Evolutionary conservation across 805 yeast species (phyloP), one percentile per base, ranked within the genome.

Genomic region (Saccharomycopsis schoenii): DNA sequence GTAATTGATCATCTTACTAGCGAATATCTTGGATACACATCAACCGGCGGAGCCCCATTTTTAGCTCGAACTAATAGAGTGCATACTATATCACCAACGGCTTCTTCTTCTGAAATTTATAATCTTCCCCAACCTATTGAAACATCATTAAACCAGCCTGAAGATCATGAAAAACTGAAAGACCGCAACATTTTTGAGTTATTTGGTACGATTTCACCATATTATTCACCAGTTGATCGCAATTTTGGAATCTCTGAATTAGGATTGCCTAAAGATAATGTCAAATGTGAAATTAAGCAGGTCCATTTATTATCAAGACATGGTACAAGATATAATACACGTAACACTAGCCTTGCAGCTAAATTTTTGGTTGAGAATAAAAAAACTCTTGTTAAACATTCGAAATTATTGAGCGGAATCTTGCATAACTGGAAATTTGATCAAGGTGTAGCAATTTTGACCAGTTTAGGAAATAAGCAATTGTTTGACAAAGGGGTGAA

Each of bases 291-390:
- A 5, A 74, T 84, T 60, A 81, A 80, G 64, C 93, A 87, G 70
- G 89, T 86, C 6, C 90, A 86, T 66, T 72, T 88, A 24, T 73
- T 86, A 58, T 83, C 84, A 66, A 80, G 96, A 68, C 96, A 89
- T 68, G 96, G 93, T 19, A 94, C 88, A 70, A 76, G 96, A 65
- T 88, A 77, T 68, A 91, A 89, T 2, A 80, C 87, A 1, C 70
- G 66, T 1, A 74, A 76, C 19, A 15, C 52, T 12, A 62, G 67
- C 10, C 58, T 60, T 60, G 71, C 9, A 5, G 69, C 69, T 36
- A 66, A 70, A 3, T 74, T 74, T 17, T 41, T 25, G 17, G 19
- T 14, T 14, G 61, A 72, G 83, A 67, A 47, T 15, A 47, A 47
- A 47, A 34, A 47, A 24, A 15, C 14, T 10, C 52, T 47, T 15